Percentiles rank a stretch among this genome's conserved stretches.
Evolutionary conservation across 2,329 filamentous ascomycete genomes (phyloP).

Genomic region (Rhinocladiella similis): DNA sequence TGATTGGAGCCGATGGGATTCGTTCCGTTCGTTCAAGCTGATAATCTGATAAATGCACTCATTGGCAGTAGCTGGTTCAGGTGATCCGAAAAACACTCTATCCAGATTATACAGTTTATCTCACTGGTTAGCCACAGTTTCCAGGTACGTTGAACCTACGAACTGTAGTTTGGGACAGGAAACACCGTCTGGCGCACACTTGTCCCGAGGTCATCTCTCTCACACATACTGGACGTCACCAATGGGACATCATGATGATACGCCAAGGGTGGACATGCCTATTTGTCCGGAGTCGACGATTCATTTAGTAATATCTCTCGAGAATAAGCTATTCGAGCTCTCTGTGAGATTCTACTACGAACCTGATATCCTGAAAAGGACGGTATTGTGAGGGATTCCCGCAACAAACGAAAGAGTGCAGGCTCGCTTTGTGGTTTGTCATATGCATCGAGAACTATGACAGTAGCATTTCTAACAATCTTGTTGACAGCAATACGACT

Average conservation of each 20-base stretch:
- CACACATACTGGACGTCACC: constrained; percentile 35
- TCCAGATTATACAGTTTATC: constrained; percentile 45
- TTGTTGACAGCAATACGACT: constrained; percentile 40
- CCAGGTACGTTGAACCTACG: constrained; percentile 24
- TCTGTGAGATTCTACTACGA: constrained; percentile 38
- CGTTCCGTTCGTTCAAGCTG: constrained; percentile 49
- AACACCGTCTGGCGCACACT: constrained; percentile 50
- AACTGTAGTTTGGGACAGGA: constrained; percentile 37
- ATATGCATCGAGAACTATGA: neutral
- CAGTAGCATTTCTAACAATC: neutral
- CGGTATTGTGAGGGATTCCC: constrained; percentile 23
- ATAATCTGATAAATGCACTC: neutral
- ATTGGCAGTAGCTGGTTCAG: constrained; percentile 27
- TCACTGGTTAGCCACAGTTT: constrained; percentile 37
- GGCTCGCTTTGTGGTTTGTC: constrained; percentile 37
- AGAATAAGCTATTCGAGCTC: constrained; percentile 40
- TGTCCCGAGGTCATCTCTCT: constrained; percentile 39
- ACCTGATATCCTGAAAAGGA: constrained; percentile 15
- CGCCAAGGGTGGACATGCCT: constrained; percentile 43
- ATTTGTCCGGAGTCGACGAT: constrained; percentile 42
- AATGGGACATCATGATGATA: constrained; percentile 46
- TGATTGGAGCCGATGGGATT: constrained; percentile 67
- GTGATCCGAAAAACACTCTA: constrained; percentile 43
- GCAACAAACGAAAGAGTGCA: constrained; percentile 27
- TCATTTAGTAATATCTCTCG: constrained; percentile 21